Evolutionary conservation across 805 yeast species (phyloP), one percentile per base, ranked within the genome.

Genomic region (Wickerhamomyces hampshirensis): DNA sequence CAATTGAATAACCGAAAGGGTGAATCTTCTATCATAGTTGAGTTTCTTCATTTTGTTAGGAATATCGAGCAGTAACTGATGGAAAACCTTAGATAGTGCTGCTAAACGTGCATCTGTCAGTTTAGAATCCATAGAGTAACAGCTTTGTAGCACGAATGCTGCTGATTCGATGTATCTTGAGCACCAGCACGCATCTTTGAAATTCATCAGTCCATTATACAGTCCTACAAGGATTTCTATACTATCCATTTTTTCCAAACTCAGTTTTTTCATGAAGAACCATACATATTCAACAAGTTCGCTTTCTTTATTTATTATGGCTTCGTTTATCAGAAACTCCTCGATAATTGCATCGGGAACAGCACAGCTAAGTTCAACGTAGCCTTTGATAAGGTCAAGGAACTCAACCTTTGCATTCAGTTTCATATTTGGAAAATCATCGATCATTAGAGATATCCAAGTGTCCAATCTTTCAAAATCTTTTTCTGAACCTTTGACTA

Each of bases 381-480:
- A 47, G 9, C 23, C 29, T 12, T 32, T 30, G n/a, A 48, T 12
- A 17, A 31, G 8, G 1, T 40, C 39, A 9, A 52, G 18, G 12
- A 39, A 31, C 18, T 18, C 10, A 13, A 13, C 36, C 28, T 33
- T 38, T 5, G 30, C 31, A 2, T 2, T 13, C 2, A 4, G 24
- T 19, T 17, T 40, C 42, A 28, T 11, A 8, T 10, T 29, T 4
- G 4, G 12, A n/a, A 43, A 31, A 13, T 36, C 26, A 1, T 40
- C 46, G 1, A 52, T 10, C 3, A 38, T 12, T 16, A 45, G 19
- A 1, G 12, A 18, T 15, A 48, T 29, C 47, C 48, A 48, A 3
- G 14, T 21, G 14, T 40, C 38, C 10, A 53, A 19, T 8, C 34
- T 31, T 1, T 26, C 9, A 5, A 8, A 4, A n/a, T 45, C 39